Evolutionary conservation across 2,329 filamentous ascomycete genomes (phyloP), one percentile per base, ranked within the genome.

Genomic region (Ophiostoma tasmaniense): DNA sequence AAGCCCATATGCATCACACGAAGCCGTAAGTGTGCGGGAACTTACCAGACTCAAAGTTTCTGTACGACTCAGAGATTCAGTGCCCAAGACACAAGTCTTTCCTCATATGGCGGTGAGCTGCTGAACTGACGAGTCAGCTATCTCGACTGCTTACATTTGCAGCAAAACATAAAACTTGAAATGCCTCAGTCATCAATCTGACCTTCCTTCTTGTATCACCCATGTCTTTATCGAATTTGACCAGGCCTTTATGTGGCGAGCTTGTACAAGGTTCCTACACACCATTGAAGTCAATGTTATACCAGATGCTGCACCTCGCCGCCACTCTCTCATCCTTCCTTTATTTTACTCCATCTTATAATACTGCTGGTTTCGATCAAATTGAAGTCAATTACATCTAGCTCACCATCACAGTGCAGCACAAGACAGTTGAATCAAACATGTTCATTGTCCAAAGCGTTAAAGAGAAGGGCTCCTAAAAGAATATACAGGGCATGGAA

Each of bases 281-380:
- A n/a, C 11, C 20, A 64, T 37, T 3, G 33, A 64, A 7, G 61
- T 13, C 22, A 66, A 7, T 17, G 69, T 70, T 6, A 17, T 33
- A 70, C 69, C 39, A 70, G 69, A 70, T 70, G 39, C 69, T 68
- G 69, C 67, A 66, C 67, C 25, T 70, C 67, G 33, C 67, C 67
- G 69, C 67, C 69, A 55, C 64, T 30, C 35, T 66, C 61, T 65
- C 35, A 6, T 13, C n/a, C 35, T 20, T 37, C 28, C 6, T 20
- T 61, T 14, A 5, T 64, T 2, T 37, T 6, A 6, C 33, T 64
- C 20, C 8, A 6, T 37, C 2, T n/a, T 22, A 4, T 64, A 17
- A 2, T 33, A 1, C 30, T 33, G 28, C 14, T 39, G 8, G 3
- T 39, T 0, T 13, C 3, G 37, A 13, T 11, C 10, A 39, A 14